Conservation (phyloP, 2,329 filamentous ascomycete genomes). For the Nemania sp. region DNA sequence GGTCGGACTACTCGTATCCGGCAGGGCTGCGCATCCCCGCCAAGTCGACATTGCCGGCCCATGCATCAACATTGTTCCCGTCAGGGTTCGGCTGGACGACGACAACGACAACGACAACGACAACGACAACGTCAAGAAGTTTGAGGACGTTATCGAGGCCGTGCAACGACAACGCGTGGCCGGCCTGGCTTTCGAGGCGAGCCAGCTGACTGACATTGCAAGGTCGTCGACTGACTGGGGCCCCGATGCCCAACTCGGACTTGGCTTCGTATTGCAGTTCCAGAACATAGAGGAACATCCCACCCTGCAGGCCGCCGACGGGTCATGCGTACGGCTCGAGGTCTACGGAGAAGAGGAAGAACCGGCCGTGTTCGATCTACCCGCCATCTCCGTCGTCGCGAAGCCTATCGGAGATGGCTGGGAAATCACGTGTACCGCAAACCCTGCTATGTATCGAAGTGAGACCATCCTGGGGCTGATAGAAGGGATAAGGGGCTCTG, state of each 20-base stretch:
- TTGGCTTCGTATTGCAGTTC: neutral
- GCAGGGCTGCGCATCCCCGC: neutral
- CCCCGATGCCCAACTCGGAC: neutral
- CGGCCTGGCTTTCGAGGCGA: neutral
- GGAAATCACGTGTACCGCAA: conserved; percentile 2
- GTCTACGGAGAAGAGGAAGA: conserved; percentile 1
- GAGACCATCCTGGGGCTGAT: neutral
- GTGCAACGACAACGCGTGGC: neutral
- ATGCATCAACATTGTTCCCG: neutral
- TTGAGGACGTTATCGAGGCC: neutral
- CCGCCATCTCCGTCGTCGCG: neutral
- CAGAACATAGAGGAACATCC: conserved; percentile 4
- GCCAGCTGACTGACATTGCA: neutral
- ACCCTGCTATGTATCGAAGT: neutral
- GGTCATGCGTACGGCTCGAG: neutral
- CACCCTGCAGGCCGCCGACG: neutral
- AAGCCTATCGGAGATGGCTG: neutral
- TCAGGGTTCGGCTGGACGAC: conserved; percentile 1
- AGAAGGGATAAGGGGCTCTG: neutral
- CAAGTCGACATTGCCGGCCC: neutral
- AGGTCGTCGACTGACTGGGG: neutral
- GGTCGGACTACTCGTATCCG: neutral
- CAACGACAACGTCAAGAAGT: neutral
- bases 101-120: neutral
- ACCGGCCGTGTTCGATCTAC: conserved; percentile 1